Evolutionary conservation across 83 land plant genomes (phyloP).

Genomic region (Diphasiastrum complanatum): DNA sequence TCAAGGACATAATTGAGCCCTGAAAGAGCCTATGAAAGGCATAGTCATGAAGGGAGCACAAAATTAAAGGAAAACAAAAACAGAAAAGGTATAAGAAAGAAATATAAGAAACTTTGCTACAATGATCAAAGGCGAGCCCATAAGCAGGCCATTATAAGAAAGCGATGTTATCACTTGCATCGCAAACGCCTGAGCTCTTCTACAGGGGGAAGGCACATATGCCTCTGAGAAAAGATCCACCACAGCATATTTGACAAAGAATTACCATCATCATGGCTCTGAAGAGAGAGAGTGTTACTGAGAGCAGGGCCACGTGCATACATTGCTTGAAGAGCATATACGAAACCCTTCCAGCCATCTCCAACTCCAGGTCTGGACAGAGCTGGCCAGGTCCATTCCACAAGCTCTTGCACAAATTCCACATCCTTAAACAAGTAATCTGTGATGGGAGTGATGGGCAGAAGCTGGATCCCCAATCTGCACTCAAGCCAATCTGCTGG

Average conservation of each 20-base stretch:
- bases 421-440: slow-evolving; percentile 52
- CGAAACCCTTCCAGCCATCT: slow-evolving; percentile 83
- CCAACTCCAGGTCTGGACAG: slow-evolving; percentile 50
- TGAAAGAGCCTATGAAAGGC: too few species aligned
- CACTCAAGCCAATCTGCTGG: slow-evolving; percentile 63
- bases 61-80: too few species aligned
- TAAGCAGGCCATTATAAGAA: too few species aligned
- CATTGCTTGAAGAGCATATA: slow-evolving; percentile 58
- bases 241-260: slow-evolving; percentile 67
- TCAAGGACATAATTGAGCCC: too few species aligned
- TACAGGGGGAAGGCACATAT: too few species aligned
- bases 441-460: slow-evolving; percentile 63
- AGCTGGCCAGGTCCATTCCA: slow-evolving; percentile 57
- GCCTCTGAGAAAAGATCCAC: too few species aligned
- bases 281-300: slow-evolving; percentile 35
- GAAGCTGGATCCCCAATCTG: slow-evolving; percentile 66
- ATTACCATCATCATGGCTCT: slow-evolving; percentile 70
- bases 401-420: slow-evolving; percentile 43
- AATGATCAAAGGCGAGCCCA: too few species aligned
- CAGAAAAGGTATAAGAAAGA: too few species aligned
- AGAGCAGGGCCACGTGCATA: slow-evolving; percentile 50
- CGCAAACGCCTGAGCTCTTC: too few species aligned
- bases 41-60: too few species aligned
- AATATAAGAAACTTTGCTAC: too few species aligned
- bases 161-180: too few species aligned